phyloP scores from a whole-genome alignment of 805 yeast genomes.

The Saccharomycopsis guyanensis region DNA sequence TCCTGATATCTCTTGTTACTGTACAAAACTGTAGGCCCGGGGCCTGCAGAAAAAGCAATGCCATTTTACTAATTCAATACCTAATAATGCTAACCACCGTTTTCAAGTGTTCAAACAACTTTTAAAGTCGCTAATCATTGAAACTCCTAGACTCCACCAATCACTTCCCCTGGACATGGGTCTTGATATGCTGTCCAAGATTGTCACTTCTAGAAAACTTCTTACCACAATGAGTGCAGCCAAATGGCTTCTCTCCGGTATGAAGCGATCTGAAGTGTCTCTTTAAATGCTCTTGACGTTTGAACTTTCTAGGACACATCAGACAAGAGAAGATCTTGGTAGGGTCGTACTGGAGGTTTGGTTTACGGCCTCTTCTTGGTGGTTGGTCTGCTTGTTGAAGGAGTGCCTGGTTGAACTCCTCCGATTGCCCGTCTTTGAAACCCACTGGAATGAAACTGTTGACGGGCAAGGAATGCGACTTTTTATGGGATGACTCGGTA shows the following conservation, averaged over 20 bases:
- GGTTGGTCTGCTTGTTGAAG: conserved; percentile 26
- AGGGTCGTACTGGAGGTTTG: conserved; percentile 50
- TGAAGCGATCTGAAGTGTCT: conserved; percentile 70
- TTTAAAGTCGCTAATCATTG: too few species aligned
- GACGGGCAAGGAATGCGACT: conserved; percentile 8
- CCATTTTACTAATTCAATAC: too few species aligned
- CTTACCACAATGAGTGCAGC: conserved; percentile 52
- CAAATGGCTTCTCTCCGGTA: conserved; percentile 64
- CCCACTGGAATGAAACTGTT: background rate
- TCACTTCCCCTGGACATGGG: too few species aligned
- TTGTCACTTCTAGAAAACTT: conserved; percentile 63
- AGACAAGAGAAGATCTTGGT: conserved; percentile 56
- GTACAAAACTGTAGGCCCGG: too few species aligned
- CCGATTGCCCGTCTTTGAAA: background rate
- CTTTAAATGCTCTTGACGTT: conserved; percentile 70
- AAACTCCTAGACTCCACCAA: too few species aligned
- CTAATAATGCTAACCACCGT: too few species aligned
- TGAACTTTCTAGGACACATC: conserved; percentile 56
- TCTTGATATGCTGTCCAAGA: conserved; percentile 57
- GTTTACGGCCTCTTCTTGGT: conserved; percentile 59
- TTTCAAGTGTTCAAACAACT: too few species aligned
- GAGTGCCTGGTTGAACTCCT: background rate
- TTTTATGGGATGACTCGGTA: conserved; percentile 1
- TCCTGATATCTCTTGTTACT: too few species aligned
- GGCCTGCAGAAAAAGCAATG: too few species aligned